Evolutionary conservation across 345 rosid species (phyloP).

Genomic region (Odontarrhena argentea): DNA sequence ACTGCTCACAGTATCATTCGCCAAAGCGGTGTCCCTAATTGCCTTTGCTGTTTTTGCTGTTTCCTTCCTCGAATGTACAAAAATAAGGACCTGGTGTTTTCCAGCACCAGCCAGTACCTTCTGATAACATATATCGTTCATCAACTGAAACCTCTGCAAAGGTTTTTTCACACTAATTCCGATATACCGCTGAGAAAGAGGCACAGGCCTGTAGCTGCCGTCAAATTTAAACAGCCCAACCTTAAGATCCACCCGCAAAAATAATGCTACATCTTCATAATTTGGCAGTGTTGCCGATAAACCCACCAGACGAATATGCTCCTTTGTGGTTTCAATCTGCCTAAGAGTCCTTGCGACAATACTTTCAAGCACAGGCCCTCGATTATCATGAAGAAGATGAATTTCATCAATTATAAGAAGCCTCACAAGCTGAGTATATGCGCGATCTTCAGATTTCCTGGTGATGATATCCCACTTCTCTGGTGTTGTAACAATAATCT

Average conservation of each 20-base stretch:
- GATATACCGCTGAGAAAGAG: slow-evolving; percentile 81
- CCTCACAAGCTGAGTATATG: slow-evolving; percentile 77
- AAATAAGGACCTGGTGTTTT: slow-evolving; percentile 88
- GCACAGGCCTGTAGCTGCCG: slow-evolving; percentile 86
- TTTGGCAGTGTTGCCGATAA: slow-evolving; percentile 89
- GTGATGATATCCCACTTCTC: slow-evolving; percentile 97
- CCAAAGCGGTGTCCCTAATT: slow-evolving; percentile 75
- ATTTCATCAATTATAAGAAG: slow-evolving; percentile 87
- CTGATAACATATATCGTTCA: slow-evolving; percentile 88
- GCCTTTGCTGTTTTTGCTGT: slow-evolving; percentile 84
- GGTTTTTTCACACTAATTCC: slow-evolving; percentile 83
- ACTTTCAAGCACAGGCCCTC: slow-evolving; percentile 94
- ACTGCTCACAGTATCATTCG: slow-evolving; percentile 71
- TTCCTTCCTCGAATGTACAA: slow-evolving; percentile 94
- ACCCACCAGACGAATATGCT: slow-evolving; percentile 84
- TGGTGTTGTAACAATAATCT: slow-evolving; percentile 94
- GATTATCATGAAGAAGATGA: slow-evolving; percentile 85
- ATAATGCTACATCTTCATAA: slow-evolving; percentile 80
- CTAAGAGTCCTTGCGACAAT: slow-evolving; percentile 92
- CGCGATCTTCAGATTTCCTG: slow-evolving; percentile 87
- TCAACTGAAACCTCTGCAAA: slow-evolving; percentile 81
- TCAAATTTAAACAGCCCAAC: slow-evolving; percentile 79
- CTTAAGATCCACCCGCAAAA: slow-evolving; percentile 63
- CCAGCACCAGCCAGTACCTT: slow-evolving; percentile 86
- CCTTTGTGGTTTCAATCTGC: slow-evolving; percentile 84